phyloP scores from a whole-genome alignment of 306 rosid species.

The Cicer yamashitae region DNA sequence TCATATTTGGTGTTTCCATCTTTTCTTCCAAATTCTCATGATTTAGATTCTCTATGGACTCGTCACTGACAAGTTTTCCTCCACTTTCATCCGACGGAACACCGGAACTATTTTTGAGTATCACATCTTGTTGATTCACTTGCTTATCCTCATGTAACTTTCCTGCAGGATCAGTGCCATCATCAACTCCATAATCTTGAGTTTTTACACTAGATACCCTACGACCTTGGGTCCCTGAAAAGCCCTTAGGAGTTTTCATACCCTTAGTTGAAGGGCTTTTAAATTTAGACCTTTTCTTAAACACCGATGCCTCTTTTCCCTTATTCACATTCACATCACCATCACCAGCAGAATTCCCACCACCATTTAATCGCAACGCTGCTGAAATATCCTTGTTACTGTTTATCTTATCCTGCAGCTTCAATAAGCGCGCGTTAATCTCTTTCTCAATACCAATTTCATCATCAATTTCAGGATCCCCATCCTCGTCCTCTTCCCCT shows the following conservation, averaged over 20 bases:
- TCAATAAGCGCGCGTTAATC: slow-evolving; percentile 57
- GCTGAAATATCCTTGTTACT: slow-evolving; percentile 47
- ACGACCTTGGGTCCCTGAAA: slow-evolving; percentile 51
- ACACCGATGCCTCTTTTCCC: slow-evolving; percentile 49
- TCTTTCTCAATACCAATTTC: slow-evolving; percentile 67
- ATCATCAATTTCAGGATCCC: slow-evolving; percentile 43
- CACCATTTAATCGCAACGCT: slow-evolving; percentile 38
- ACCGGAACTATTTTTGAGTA: slow-evolving; percentile 32
- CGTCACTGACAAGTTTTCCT: slow-evolving; percentile 6
- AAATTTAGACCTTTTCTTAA: slow-evolving; percentile 62
- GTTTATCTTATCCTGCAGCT: slow-evolving; percentile 58
- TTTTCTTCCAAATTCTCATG: slow-evolving; percentile 45
- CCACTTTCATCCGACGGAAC: slow-evolving; percentile 38
- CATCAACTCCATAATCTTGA: slow-evolving; percentile 40
- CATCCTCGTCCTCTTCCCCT: slow-evolving; percentile 45
- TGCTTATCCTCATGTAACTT: slow-evolving; percentile 21
- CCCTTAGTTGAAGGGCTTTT: slow-evolving; percentile 56
- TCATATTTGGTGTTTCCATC: slow-evolving; percentile 27
- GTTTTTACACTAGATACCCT: slow-evolving; percentile 38
- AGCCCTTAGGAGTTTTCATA: slow-evolving; percentile 64
- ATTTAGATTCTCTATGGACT: slow-evolving; percentile 26
- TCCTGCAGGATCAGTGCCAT: slow-evolving; percentile 27
- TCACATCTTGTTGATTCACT: slow-evolving; percentile 37
- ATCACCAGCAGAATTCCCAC: slow-evolving; percentile 47
- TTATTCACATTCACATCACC: slow-evolving; percentile 42